Evolutionary conservation across 257 asterid species (phyloP).

Genomic region (Lantana camara): DNA sequence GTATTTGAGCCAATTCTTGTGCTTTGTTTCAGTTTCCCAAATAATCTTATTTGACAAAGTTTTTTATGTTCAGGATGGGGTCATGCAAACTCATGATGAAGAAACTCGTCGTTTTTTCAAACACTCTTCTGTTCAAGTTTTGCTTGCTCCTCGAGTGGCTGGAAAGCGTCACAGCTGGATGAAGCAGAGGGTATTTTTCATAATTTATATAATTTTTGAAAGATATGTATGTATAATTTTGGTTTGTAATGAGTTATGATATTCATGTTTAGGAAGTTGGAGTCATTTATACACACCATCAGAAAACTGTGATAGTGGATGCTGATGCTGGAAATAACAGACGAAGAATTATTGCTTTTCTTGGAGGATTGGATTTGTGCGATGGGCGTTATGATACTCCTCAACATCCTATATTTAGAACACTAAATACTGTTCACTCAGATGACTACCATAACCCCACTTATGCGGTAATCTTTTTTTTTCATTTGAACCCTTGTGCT

Average conservation of each 20-base stretch:
- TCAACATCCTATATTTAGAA: slow-evolving; percentile 71
- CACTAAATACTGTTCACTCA: slow-evolving; percentile 66
- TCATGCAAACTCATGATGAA: slow-evolving; percentile 98
- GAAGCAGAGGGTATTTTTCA: slow-evolving; percentile 75
- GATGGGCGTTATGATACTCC: slow-evolving; percentile 97
- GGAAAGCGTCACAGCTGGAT: slow-evolving; percentile 98
- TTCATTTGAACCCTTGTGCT: too few species aligned
- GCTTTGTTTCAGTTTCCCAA: slow-evolving; percentile 16
- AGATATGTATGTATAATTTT: too few species aligned
- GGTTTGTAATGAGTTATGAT: not conserved
- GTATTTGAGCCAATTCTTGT: slow-evolving; percentile 8
- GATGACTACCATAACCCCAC: slow-evolving; percentile 98
- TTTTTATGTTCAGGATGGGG: slow-evolving; percentile 74
- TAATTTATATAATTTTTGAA: not conserved
- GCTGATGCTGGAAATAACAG: slow-evolving; percentile 88
- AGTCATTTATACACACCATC: slow-evolving; percentile 94
- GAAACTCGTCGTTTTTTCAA: slow-evolving; percentile 93
- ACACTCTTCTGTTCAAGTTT: slow-evolving; percentile 94
- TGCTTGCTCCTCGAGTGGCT: slow-evolving; percentile 94
- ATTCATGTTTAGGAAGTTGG: slow-evolving; percentile 79
- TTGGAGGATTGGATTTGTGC: slow-evolving; percentile 95
- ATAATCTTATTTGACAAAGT: not conserved
- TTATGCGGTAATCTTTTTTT: slow-evolving; percentile 53
- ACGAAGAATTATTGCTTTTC: slow-evolving; percentile 79
- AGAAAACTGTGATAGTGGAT: slow-evolving; percentile 91